These are phyloP conservation scores for Candida anglica DNA, from an alignment of 805 yeast species.

Conservation along the genomic window DNA sequence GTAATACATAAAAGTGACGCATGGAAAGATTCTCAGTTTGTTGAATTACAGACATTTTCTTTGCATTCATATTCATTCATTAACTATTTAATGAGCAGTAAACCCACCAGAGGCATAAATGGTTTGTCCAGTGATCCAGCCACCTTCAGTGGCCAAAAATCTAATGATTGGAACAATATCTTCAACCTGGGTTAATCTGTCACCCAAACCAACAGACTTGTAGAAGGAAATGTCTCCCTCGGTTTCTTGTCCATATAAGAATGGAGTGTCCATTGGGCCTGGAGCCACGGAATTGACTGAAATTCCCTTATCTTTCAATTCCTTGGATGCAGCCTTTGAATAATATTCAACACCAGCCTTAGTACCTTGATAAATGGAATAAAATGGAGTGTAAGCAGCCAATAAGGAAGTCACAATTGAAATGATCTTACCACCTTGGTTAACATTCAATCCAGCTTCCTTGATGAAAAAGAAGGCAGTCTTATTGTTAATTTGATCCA, in stretches of 20 bases:
- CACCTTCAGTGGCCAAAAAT: slow-evolving; percentile 60
- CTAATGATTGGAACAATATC: slow-evolving; percentile 64
- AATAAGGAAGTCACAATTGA: slow-evolving; percentile 59
- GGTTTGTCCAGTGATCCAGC: slow-evolving; percentile 71
- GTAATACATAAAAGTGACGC: no score
- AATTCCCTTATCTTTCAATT: slow-evolving; percentile 41
- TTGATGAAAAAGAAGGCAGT: slow-evolving; percentile 59
- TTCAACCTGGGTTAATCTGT: slow-evolving; percentile 51
- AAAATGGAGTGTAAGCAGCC: slow-evolving; percentile 59
- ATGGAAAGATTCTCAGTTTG: no score
- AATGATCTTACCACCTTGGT: slow-evolving; percentile 51
- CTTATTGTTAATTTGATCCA: slow-evolving; percentile 54
- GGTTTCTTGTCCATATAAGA: slow-evolving; percentile 59
- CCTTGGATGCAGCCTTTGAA: slow-evolving; percentile 52
- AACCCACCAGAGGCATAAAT: slow-evolving; percentile 62
- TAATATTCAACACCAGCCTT: slow-evolving; percentile 55
- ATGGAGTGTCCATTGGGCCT: slow-evolving; percentile 67
- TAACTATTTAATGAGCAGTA: slow-evolving; percentile 61
- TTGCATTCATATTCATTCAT: no score
- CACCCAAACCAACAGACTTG: slow-evolving; percentile 46
- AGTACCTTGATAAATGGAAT: slow-evolving; percentile 52
- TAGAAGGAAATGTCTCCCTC: slow-evolving; percentile 49
- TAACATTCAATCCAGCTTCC: slow-evolving; percentile 49
- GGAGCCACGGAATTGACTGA: slow-evolving; percentile 58
- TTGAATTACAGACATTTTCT: no score